These are phyloP conservation scores for Colletotrichum musae DNA, from an alignment of 2,329 filamentous ascomycete genomes.

Conservation along the genomic window DNA sequence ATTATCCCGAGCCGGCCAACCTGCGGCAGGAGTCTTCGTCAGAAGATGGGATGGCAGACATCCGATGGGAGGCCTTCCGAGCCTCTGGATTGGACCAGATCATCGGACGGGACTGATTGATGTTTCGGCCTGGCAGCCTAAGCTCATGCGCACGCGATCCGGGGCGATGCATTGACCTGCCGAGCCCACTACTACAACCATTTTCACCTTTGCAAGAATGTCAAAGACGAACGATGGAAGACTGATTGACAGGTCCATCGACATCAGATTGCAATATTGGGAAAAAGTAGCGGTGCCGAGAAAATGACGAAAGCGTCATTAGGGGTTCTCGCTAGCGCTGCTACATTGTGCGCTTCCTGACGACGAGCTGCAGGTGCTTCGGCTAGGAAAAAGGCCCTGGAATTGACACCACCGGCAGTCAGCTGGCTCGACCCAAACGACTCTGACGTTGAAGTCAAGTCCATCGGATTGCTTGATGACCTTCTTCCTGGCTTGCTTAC, in stretches of 20 bases:
- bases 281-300: not conserved
- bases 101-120: slow-evolving; percentile 21
- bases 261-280: slow-evolving; percentile 14
- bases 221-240: not conserved
- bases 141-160: slow-evolving; percentile 25
- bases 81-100: slow-evolving; percentile 22
- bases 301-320: slow-evolving; percentile 32
- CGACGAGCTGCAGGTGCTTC: slow-evolving; percentile 18
- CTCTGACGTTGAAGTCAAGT: slow-evolving; percentile 33
- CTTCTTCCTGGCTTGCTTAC: not conserved
- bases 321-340: slow-evolving; percentile 11
- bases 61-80: not conserved
- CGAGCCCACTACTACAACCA: not conserved
- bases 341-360: slow-evolving; percentile 12
- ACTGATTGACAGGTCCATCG: slow-evolving; percentile 1
- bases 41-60: slow-evolving; percentile 31
- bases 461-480: too few species aligned
- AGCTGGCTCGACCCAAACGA: slow-evolving; percentile 3
- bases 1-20: slow-evolving; percentile 10
- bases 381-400: slow-evolving; percentile 14
- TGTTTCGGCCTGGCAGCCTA: slow-evolving; percentile 27
- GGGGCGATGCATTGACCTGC: slow-evolving; percentile 21
- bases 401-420: slow-evolving; percentile 29
- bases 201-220: not conserved
- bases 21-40: slow-evolving; percentile 2